Conservation (phyloP, 257 asterid species). For the Solanum etuberosum region DNA sequence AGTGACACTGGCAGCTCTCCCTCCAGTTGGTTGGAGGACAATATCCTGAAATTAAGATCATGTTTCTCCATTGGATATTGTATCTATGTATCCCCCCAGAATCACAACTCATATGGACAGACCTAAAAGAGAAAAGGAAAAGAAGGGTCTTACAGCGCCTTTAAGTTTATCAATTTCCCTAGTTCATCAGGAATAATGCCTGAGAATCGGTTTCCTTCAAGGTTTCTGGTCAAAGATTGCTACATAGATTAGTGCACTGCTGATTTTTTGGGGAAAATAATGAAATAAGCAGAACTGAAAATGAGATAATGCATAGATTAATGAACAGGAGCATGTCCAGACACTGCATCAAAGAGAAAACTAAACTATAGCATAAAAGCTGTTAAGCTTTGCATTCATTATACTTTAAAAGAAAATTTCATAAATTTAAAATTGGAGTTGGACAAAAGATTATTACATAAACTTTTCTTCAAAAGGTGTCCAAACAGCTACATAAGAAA, state of each 20-base stretch:
- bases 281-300: not conserved
- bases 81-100: not conserved
- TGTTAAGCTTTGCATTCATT: not conserved
- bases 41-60: conserved; percentile 47
- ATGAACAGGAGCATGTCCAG: not conserved
- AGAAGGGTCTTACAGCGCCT: conserved; percentile 43
- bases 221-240: conserved; percentile 39
- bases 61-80: not conserved
- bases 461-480: not conserved
- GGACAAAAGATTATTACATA: not conserved
- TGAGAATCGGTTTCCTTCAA: conserved; percentile 71
- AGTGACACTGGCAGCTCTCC: conserved; percentile 62
- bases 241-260: not conserved
- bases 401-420: not conserved
- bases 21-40: conserved; percentile 68
- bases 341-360: not conserved
- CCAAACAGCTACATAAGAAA: not conserved
- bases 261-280: not conserved
- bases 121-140: not conserved
- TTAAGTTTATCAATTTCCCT: conserved; percentile 52
- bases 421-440: not conserved
- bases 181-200: conserved; percentile 64
- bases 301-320: not conserved
- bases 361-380: not conserved
- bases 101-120: not conserved